A percentile compares a stretch with the other conserved stretches of the same genome.
Conservation (phyloP, 192 early-diverging fungal genomes). For the Coemansia sp. region DNA sequence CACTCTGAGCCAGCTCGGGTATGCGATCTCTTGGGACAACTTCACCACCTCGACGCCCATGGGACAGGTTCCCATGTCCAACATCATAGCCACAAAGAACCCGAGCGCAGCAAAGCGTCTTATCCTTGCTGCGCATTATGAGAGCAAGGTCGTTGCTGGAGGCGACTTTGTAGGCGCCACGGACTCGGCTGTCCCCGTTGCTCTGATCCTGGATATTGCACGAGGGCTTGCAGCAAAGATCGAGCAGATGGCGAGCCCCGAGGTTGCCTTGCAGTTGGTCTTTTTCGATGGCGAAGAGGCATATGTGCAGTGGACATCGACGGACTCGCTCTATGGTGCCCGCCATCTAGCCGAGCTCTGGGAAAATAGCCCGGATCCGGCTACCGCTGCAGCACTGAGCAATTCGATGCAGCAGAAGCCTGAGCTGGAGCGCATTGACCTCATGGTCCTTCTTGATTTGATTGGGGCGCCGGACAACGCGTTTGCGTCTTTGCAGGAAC, state of each 20-base stretch:
- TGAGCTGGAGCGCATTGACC: constrained; percentile 75
- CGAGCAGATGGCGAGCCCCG: constrained; percentile 44
- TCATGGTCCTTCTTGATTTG: constrained; percentile 87
- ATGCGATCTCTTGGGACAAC: constrained; percentile 78
- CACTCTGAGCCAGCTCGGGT: constrained; percentile 67
- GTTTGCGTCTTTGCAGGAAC: constrained; percentile 50
- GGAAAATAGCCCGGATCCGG: constrained; percentile 59
- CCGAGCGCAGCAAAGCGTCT: constrained; percentile 69
- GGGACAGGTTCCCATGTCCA: constrained; percentile 76
- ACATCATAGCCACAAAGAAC: constrained; percentile 91
- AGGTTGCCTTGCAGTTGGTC: constrained; percentile 81
- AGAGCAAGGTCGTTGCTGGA: constrained; percentile 77
- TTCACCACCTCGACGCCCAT: constrained; percentile 79
- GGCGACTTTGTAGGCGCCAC: constrained; percentile 84
- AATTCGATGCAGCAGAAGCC: constrained; percentile 27
- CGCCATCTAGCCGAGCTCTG: constrained; percentile 83
- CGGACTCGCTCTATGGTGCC: constrained; percentile 90
- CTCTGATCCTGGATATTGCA: constrained; percentile 86
- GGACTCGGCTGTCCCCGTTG: constrained; percentile 90
- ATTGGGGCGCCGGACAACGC: constrained; percentile 64
- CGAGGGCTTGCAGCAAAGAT: constrained; percentile 65
- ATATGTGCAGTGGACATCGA: constrained; percentile 70
- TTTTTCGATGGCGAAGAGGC: constrained; percentile 99
- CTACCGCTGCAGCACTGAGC: constrained; percentile 36
- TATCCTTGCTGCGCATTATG: constrained; percentile 91